A percentile compares a stretch with the other conserved stretches of the same genome.
These are phyloP conservation scores for Ophiostoma sp. DNA, from an alignment of 2,329 filamentous ascomycete species.

Conservation along the genomic window DNA sequence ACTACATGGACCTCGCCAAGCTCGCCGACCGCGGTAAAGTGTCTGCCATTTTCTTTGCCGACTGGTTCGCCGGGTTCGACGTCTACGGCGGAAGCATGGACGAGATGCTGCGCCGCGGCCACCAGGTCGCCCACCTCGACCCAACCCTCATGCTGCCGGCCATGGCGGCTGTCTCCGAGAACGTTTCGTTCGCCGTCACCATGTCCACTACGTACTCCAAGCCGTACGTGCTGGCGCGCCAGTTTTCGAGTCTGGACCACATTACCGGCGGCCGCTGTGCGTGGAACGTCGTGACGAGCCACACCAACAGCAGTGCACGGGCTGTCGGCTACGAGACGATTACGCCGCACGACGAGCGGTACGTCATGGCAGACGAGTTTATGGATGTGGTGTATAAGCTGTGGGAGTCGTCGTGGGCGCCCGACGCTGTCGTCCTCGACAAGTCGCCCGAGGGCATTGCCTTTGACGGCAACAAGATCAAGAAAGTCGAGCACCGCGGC, in stretches of 20 bases:
- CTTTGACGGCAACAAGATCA: conserved; percentile 17
- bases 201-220: conserved; percentile 26
- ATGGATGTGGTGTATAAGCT: conserved; percentile 31
- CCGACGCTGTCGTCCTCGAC: conserved; percentile 24
- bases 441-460: neutral
- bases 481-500: conserved; percentile 23
- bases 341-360: conserved; percentile 31
- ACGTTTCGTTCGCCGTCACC: conserved; percentile 29
- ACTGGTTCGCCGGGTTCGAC: conserved; percentile 16
- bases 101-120: conserved; percentile 10
- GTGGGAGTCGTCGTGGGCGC: conserved; percentile 26
- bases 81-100: conserved; percentile 21
- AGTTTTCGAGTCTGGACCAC: conserved; percentile 28
- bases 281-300: conserved; percentile 33
- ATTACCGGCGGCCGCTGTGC: conserved; percentile 29
- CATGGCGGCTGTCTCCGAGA: conserved; percentile 30
- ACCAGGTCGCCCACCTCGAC: conserved; percentile 20
- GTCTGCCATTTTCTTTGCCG: conserved; percentile 25
- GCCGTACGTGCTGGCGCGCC: conserved; percentile 28
- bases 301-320: conserved; percentile 25
- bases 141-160: conserved; percentile 23
- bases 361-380: conserved; percentile 32
- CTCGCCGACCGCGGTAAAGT: conserved; percentile 22
- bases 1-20: conserved; percentile 24
- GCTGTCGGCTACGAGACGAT: conserved; percentile 27